A percentile compares a stretch with the other conserved stretches of the same genome.
These are phyloP conservation scores for Mrakia hoshinonis DNA, from an alignment of 768 basidiomycete genomes.

Conservation along the genomic window DNA sequence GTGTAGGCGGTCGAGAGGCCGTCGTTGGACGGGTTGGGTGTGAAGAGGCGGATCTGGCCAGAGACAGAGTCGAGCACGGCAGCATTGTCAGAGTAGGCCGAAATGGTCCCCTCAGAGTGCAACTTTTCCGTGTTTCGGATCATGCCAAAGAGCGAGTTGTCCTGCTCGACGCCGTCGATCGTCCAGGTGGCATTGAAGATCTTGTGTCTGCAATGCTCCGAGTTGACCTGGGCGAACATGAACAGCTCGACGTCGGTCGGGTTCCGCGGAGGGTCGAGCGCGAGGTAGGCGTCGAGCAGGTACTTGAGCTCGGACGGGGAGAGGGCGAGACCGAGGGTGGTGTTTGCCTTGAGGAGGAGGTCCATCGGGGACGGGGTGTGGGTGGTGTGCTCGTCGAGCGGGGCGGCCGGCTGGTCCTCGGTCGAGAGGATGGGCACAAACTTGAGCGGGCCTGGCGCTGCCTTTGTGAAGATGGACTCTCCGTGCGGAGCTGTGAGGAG, in stretches of 20 bases:
- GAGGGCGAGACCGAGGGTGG: slow-evolving; percentile 77
- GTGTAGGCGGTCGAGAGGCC: slow-evolving; percentile 35
- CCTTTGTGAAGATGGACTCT: slow-evolving; percentile 45
- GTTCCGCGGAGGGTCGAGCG: slow-evolving; percentile 50
- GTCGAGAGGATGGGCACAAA: slow-evolving; percentile 55
- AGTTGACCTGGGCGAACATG: slow-evolving; percentile 99
- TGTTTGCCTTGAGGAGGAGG: slow-evolving; percentile 68
- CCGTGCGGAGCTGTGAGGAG: slow-evolving; percentile 54
- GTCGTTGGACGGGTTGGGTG: slow-evolving; percentile 40
- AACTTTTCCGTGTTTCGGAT: slow-evolving; percentile 88
- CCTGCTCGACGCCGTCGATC: slow-evolving; percentile 59
- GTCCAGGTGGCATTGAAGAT: slow-evolving; percentile 98
- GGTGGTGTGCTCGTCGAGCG: slow-evolving; percentile 40
- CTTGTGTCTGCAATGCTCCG: slow-evolving; percentile 99
- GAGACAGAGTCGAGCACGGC: slow-evolving; percentile 75
- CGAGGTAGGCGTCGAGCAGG: slow-evolving; percentile 75
- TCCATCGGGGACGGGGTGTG: slow-evolving; percentile 35
- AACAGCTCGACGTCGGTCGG: slow-evolving; percentile 97
- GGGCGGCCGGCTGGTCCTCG: slow-evolving; percentile 41
- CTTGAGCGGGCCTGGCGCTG: slow-evolving; percentile 58
- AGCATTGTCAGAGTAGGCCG: slow-evolving; percentile 96
- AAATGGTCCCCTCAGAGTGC: slow-evolving; percentile 68
- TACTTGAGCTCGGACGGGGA: slow-evolving; percentile 84
- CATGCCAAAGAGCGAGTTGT: slow-evolving; percentile 84
- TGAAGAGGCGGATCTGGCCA: slow-evolving; percentile 59